These are phyloP conservation scores for Boletus subparvulus DNA, from an alignment of 768 basidiomycete genomes.

Conservation along the genomic window DNA sequence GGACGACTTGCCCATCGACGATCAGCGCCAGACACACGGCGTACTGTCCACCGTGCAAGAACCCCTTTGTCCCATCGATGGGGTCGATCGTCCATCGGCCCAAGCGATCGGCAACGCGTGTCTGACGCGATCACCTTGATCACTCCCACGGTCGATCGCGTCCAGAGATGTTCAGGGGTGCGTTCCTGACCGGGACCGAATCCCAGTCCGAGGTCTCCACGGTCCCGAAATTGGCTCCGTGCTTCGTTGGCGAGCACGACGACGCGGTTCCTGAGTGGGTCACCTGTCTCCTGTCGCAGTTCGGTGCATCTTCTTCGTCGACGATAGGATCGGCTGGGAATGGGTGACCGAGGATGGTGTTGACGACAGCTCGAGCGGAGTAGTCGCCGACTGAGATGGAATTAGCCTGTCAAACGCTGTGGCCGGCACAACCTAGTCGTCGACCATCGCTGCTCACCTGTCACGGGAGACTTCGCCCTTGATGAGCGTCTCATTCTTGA, in stretches of 20 bases:
- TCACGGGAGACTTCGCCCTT: conserved; percentile 93
- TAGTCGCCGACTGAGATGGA: conserved; percentile 77
- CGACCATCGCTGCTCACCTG: conserved; percentile 46
- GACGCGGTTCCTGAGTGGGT: conserved; percentile 59
- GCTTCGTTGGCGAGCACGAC: conserved; percentile 82
- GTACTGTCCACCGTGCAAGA: conserved; percentile 89
- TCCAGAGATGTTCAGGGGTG: conserved; percentile 63
- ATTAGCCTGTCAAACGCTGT: too few relatives aligned
- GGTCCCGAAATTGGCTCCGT: conserved; percentile 44
- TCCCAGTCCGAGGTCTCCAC: conserved; percentile 68
- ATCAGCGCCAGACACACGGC: conserved; percentile 89
- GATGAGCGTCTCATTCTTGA: conserved; percentile 80
- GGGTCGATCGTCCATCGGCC: conserved; percentile 89
- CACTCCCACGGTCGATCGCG: conserved; percentile 82
- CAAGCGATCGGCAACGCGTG: conserved; percentile 50
- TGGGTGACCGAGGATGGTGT: conserved; percentile 66
- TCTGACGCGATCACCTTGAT: conserved; percentile 68
- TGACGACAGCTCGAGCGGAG: conserved; percentile 90
- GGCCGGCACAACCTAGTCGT: not conserved
- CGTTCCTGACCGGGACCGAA: conserved; percentile 60
- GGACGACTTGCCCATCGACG: conserved; percentile 70
- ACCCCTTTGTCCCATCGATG: conserved; percentile 93
- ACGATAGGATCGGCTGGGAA: conserved; percentile 90
- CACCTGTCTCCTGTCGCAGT: conserved; percentile 51
- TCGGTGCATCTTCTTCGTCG: conserved; percentile 93